Percentiles rank a stretch among this genome's conserved stretches.
These are phyloP conservation scores for Apophysomyces trapeziformis DNA, from an alignment of 371 early-diverging fungal genomes.

Conservation along the genomic window DNA sequence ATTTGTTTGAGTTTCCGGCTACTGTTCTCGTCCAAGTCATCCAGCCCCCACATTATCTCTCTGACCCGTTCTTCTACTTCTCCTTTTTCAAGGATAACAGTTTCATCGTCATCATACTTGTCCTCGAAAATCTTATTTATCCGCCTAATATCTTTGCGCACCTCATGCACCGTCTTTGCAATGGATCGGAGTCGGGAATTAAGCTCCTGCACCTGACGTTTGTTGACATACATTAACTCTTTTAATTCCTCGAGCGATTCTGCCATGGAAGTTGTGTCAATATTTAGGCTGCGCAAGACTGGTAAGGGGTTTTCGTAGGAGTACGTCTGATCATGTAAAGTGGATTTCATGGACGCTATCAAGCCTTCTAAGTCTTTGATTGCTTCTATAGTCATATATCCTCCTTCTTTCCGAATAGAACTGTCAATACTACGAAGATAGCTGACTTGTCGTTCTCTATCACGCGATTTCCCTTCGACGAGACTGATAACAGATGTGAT, in stretches of 20 bases:
- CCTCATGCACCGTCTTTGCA: slow-evolving; percentile 26
- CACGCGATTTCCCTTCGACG: slow-evolving; percentile 20
- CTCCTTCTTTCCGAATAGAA: slow-evolving; percentile 17
- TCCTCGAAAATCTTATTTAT: slow-evolving; percentile 9
- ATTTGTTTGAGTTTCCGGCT: slow-evolving; percentile 31
- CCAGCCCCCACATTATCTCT: slow-evolving; percentile 59
- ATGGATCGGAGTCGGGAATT: slow-evolving; percentile 17
- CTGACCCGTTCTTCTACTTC: slow-evolving; percentile 44
- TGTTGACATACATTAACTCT: slow-evolving; percentile 28
- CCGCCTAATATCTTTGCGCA: slow-evolving; percentile 19
- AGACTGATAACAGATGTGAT: slow-evolving; percentile 16
- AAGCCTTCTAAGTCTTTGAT: slow-evolving; percentile 15
- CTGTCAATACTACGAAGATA: slow-evolving; percentile 18
- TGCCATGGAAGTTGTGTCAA: slow-evolving; percentile 17
- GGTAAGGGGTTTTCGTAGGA: slow-evolving; percentile 17
- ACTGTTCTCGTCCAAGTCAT: slow-evolving; percentile 49
- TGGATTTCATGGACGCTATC: slow-evolving; percentile 5
- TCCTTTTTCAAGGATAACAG: slow-evolving; percentile 20
- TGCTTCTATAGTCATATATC: slow-evolving; percentile 19
- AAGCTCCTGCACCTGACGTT: slow-evolving; percentile 24
- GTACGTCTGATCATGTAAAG: slow-evolving; percentile 7
- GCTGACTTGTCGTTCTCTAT: slow-evolving; percentile 23
- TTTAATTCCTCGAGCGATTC: slow-evolving; percentile 24
- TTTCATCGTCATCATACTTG: slow-evolving; percentile 24
- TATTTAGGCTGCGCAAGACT: slow-evolving; percentile 4